These are phyloP conservation scores for Penicillium sp. DNA, from an alignment of 2,329 filamentous ascomycete genomes.

Conservation along the genomic window DNA sequence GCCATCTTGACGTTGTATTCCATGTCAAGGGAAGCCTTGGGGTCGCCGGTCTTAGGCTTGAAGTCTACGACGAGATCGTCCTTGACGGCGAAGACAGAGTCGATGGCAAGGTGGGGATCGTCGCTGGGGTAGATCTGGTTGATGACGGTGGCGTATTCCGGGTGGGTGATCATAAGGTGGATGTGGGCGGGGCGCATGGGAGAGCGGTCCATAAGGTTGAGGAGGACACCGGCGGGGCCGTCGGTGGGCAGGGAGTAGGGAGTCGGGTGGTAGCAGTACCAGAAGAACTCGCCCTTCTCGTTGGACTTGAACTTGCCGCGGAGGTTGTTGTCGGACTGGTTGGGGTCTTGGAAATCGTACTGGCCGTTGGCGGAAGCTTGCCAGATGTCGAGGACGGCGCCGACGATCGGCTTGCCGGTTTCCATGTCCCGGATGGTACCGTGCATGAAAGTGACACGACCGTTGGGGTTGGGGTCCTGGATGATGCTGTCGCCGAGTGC, in stretches of 20 bases:
- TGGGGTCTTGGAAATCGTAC: conserved; percentile 73
- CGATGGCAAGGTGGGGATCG: conserved; percentile 55
- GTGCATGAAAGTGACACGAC: conserved; percentile 64
- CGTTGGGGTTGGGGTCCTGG: conserved; percentile 56
- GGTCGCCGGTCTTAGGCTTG: conserved; percentile 48
- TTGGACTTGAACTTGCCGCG: conserved; percentile 71
- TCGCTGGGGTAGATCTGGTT: conserved; percentile 58
- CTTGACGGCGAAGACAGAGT: conserved; percentile 61
- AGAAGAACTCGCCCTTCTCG: conserved; percentile 62
- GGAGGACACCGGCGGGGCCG: conserved; percentile 53
- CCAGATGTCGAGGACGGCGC: conserved; percentile 74
- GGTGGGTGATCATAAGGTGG: conserved; percentile 55
- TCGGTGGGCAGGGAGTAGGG: conserved; percentile 68
- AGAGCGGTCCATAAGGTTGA: conserved; percentile 54
- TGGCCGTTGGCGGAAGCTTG: conserved; percentile 71
- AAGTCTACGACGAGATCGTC: conserved; percentile 58
- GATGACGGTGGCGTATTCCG: conserved; percentile 55
- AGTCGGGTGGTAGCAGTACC: conserved; percentile 72
- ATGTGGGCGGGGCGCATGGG: conserved; percentile 61
- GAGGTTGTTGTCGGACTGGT: conserved; percentile 69
- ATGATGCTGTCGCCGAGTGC: conserved; percentile 64
- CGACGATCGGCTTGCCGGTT: conserved; percentile 62
- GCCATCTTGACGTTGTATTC: conserved; percentile 60
- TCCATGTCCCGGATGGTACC: conserved; percentile 62
- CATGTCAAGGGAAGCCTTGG: conserved; percentile 57